Base-by-base conservation (phyloP, 2,329 filamentous ascomycete species). In the Fusarium haematococcum region DNA sequence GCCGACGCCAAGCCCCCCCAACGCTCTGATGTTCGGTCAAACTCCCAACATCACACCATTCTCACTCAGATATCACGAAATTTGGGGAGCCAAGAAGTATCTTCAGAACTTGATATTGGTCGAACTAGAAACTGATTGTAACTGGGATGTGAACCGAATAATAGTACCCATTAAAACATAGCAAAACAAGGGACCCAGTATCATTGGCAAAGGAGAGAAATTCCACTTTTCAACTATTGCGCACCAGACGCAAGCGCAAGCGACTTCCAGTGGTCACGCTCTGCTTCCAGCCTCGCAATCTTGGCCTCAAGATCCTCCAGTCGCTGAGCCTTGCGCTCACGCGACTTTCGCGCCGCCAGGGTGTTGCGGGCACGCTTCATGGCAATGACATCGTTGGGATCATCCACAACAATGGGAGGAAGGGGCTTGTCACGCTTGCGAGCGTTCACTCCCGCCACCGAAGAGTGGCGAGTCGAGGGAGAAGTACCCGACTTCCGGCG, bases 351-450 rank as follows among this genome's bases (percentile, higher is more conserved):
- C 78, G 96, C 96, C 20, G 96, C 96, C 82, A 97, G 90, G 10
- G 95, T 97, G 83, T 98, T 98, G 76, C 95, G 93, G 60, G 95
- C 95, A 82, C 96, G 94, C 91, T 98, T 98, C 88, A 95, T 90
- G 23, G 94, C 95, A n/a, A 93, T 82, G 11, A 89, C 90, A 79
- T 98, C 95, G 48, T 78, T 85, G 1, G 91, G 90, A 77, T 98
- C 94, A 32, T 92, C 90, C 41, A 95, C 90, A 70, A 93, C 86
- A 81, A 98, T 95, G 8, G 92, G 92, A 72, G 93, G 92, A 65
- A 97, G 86, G 72, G 93, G 92, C 88, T 95, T 96, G 80, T 94
- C 91, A 73, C 94, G 93, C 81, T 93, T 92, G 75, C 94, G 93
- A 78, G 93, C 85, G 80, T 85, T 89, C 65, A 97, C 91, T 70